Conservation (phyloP, 352 stramenopile species). For the Aphanomyces astaci region DNA sequence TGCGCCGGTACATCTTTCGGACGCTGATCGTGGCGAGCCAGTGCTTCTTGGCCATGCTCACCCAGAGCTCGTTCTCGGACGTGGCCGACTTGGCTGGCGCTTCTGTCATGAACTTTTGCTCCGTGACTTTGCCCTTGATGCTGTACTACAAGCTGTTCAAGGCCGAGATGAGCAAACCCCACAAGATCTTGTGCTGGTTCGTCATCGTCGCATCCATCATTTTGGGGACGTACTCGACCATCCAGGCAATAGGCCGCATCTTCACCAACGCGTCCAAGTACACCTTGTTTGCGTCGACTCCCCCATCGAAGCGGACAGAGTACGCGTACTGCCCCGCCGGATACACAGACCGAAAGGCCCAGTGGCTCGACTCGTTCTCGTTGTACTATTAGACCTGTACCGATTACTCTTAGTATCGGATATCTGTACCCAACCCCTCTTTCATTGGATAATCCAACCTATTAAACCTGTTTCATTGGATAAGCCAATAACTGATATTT, state of each 20-base stretch:
- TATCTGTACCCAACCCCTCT: too few species aligned
- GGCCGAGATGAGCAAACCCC: background rate
- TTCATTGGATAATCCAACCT: too few species aligned
- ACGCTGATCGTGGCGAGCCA: slow-evolving; percentile 40
- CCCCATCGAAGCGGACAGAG: slow-evolving; percentile 15
- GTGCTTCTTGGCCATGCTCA: slow-evolving; percentile 46
- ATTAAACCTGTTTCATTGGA: too few species aligned
- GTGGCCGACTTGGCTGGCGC: slow-evolving; percentile 58
- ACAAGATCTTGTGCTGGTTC: slow-evolving; percentile 10
- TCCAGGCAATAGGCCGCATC: slow-evolving; percentile 13
- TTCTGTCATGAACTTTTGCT: slow-evolving; percentile 55
- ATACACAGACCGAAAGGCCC: slow-evolving; percentile 3
- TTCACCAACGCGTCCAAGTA: slow-evolving; percentile 16
- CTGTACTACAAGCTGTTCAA: slow-evolving; percentile 52
- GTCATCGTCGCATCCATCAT: slow-evolving; percentile 19
- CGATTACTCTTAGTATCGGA: too few species aligned
- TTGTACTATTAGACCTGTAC: background rate
- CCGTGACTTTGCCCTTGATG: slow-evolving; percentile 65
- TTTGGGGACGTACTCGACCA: slow-evolving; percentile 20
- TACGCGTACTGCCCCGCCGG: slow-evolving; percentile 19
- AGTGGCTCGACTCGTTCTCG: slow-evolving; percentile 13
- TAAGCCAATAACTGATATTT: too few species aligned
- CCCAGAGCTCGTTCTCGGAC: slow-evolving; percentile 57
- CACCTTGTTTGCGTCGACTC: slow-evolving; percentile 22
- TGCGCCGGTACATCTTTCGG: slow-evolving; percentile 42